A percentile compares a stretch with the other conserved stretches of the same genome.
Conservation (phyloP, 1,284 basidiomycete species). For the Rugosomyces carneus region DNA sequence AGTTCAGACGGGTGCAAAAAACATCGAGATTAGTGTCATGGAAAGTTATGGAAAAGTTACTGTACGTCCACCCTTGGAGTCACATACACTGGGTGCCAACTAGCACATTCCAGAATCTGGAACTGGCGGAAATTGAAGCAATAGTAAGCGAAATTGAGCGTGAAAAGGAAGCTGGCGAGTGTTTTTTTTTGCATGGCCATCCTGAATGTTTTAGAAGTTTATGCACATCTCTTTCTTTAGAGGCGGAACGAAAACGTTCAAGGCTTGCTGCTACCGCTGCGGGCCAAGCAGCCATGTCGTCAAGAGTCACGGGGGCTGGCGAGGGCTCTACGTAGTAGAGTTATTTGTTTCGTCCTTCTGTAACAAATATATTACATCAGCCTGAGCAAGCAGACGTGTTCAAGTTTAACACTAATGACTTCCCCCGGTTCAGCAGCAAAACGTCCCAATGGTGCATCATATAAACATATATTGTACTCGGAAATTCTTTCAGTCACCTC, state of each 20-base stretch:
- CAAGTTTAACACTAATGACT: conserved; percentile 13
- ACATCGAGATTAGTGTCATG: conserved; percentile 97
- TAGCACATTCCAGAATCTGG: conserved; percentile 61
- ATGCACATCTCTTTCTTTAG: conserved; percentile 29
- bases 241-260: conserved; percentile 82
- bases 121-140: conserved; percentile 80
- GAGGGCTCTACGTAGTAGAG: conserved; percentile 29
- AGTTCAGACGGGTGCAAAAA: conserved; percentile 99
- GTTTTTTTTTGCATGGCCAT: background rate
- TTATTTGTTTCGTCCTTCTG: background rate
- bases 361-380: conserved; percentile 15
- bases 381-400: conserved; percentile 11
- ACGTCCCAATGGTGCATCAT: conserved; percentile 37
- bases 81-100: background rate
- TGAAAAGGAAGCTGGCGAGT: conserved; percentile 89
- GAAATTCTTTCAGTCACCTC: conserved; percentile 93
- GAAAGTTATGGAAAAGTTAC: conserved; percentile 88
- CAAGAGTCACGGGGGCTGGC: conserved; percentile 39
- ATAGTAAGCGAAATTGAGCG: conserved; percentile 90
- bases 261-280: conserved; percentile 76
- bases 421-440: conserved; percentile 5
- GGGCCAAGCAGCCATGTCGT: conserved; percentile 79
- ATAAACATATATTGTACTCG: conserved; percentile 75
- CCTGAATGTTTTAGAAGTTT: conserved; percentile 1
- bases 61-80: conserved; percentile 40